Base-by-base conservation (phyloP, 2,329 filamentous ascomycete species). In the Fusarium clavum region DNA sequence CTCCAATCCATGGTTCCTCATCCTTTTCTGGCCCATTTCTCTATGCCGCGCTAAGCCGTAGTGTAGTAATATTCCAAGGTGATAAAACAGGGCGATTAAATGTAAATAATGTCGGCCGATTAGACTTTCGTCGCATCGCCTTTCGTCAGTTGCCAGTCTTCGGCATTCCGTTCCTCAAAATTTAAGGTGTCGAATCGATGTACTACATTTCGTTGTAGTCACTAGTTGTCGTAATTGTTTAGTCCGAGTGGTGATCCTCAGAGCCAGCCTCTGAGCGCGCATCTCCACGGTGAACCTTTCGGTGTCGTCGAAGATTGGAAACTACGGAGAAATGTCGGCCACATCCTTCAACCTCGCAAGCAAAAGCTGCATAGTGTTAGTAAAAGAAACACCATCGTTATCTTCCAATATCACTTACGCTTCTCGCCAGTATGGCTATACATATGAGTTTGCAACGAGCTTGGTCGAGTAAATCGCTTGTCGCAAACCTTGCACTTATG, bases 401-500 rank as follows among this genome's bases (percentile, higher is more conserved):
- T 12, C 6, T 41, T 27, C 4, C 4, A 2, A 30, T 6, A 20
- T 27, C 13, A 10, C 14, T 20, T 89, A 97, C 94, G 95, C 84
- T 98, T 98, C 81, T 98, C 95, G 78, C 95, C 95, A 59, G 95
- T 98, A 78, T 98, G 95, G 81, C 94, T 97, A 83, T 98, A 98
- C 92, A 98, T 98, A 79, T 98, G 95, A 32, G 95, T 98, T 79
- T 98, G 95, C 41, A 98, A 82, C 16, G 95, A 98, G 78, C 94
- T 97, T 3, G 95, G 95, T 57, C 95, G 89, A 4, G 95, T 98
- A 80, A 98, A 98, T 45, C 95, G 90, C 87, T 98, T 98, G 82
- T 98, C 95, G 84, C 95, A 98, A 64, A 98, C 93, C 83, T 97
- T 98, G 88, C 95, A 98, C 85, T 98, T 98, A 84, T 98, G 96